Base-by-base conservation (phyloP, 331 rosid species). In the Telfairia occidentalis region DNA sequence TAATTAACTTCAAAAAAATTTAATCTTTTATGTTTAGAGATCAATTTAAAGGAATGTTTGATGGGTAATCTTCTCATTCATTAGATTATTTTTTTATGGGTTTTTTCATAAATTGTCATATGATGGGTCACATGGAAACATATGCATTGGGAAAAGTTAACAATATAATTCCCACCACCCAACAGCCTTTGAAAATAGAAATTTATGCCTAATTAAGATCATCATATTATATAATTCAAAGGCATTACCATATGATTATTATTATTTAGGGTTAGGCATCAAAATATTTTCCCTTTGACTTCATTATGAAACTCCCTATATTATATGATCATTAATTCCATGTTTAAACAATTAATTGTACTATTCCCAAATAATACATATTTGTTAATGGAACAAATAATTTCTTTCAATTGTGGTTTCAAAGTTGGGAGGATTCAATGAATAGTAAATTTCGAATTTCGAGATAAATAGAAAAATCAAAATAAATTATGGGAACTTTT, bases 111-210 rank as follows among this genome's bases (percentile, higher is more conserved):
- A 23, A 48, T 59, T 28, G 9, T 7, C 75, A 63, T 67, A 80
- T 45, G 66, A 16, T 43, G 77, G 71, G 64, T 81, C 87, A 81
- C 87, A 78, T 84, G 84, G 87, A 81, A 76, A 75, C 82, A 81
- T n/a, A n/a, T 75, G 82, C 74, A 69, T 69, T 65, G 32, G 74
- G 35, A 69, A 69, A 42, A 26, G 21, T 29, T 42, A 69, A 40
- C 50, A 70, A 70, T n/a, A n/a, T n/a, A n/a, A n/a, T n/a, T 70
- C 52, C 58, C 75, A 46, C 75, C 75, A 46, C 75, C 58, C 75
- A 65, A 65, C n/a, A 65, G 4, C 29, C 32, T 37, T 65, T 19
- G n/a, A 65, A 65, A 65, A 37, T 65, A 32, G 7, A 65, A 63
- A 42, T 67, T 42, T 24, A 67, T 67, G 54, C 74, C 72, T 42